Percentiles rank a stretch among this genome's conserved stretches.
These are phyloP conservation scores for Suillus americanus DNA, from an alignment of 768 basidiomycete genomes.

Conservation along the genomic window DNA sequence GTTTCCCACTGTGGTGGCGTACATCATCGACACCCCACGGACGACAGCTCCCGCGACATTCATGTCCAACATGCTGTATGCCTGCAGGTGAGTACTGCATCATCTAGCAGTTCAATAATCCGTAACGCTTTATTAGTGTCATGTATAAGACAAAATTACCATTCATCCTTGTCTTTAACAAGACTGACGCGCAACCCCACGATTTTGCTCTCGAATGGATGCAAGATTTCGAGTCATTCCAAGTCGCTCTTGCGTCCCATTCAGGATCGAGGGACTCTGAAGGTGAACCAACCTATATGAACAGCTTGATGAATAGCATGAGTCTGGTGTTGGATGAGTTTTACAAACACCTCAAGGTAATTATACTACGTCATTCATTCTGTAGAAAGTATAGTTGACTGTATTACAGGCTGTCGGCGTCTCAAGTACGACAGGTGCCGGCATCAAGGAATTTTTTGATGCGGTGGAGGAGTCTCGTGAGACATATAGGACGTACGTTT, in stretches of 20 bases:
- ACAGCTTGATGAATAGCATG: slow-evolving; percentile 99
- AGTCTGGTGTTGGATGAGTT: slow-evolving; percentile 97
- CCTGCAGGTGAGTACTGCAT: slow-evolving; percentile 71
- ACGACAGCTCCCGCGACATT: slow-evolving; percentile 95
- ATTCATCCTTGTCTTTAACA: slow-evolving; percentile 98
- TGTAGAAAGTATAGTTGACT: neutral
- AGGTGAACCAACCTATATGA: slow-evolving; percentile 97
- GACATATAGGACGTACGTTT: slow-evolving; percentile 83
- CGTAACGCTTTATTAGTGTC: slow-evolving; percentile 53
- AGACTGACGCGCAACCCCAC: slow-evolving; percentile 90
- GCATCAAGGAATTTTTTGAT: slow-evolving; percentile 87
- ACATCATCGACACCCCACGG: slow-evolving; percentile 95
- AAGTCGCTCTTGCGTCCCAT: slow-evolving; percentile 77
- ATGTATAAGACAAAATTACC: slow-evolving; percentile 98
- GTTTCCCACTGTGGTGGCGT: slow-evolving; percentile 92
- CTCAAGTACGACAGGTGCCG: slow-evolving; percentile 93
- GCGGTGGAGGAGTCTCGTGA: slow-evolving; percentile 85
- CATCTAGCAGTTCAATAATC: slow-evolving; percentile 5
- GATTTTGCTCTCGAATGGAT: slow-evolving; percentile 97
- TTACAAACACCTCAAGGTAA: slow-evolving; percentile 91
- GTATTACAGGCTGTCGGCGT: slow-evolving; percentile 83
- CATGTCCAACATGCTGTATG: slow-evolving; percentile 99
- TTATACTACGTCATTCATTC: slow-evolving; percentile 16
- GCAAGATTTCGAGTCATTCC: slow-evolving; percentile 96
- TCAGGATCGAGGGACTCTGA: slow-evolving; percentile 68